Conservation (phyloP, 208 protist species). For the Vickermania spadyakhi region DNA sequence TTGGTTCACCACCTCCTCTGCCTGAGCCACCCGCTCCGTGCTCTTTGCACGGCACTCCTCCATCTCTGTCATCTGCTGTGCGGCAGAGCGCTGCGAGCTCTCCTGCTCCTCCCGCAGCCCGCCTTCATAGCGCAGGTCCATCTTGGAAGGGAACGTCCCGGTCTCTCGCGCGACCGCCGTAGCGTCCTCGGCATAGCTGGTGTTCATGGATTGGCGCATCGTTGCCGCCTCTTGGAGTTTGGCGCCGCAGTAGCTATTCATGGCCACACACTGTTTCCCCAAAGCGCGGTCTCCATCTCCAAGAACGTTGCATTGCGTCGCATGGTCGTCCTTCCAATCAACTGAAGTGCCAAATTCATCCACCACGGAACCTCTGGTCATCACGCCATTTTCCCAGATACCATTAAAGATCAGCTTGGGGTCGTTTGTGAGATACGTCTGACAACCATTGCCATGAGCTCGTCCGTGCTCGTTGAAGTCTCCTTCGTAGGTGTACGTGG, state of each 20-base stretch:
- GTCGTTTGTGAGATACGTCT: conserved; percentile 82
- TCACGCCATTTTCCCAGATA: conserved; percentile 73
- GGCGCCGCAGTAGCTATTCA: conserved; percentile 76
- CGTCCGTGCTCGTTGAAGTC: conserved; percentile 84
- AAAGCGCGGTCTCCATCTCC: conserved; percentile 19
- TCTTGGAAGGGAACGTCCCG: conserved; percentile 52
- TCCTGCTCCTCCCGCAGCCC: conserved; percentile 48
- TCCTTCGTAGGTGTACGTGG: conserved; percentile 87
- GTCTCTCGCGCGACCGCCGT: conserved; percentile 25
- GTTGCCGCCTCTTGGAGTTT: conserved; percentile 68
- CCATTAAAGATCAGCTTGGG: conserved; percentile 80
- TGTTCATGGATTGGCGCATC: conserved; percentile 56
- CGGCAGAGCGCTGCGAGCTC: conserved; percentile 21
- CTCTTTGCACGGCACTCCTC: conserved; percentile 20
- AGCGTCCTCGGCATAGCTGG: conserved; percentile 72
- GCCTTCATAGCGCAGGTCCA: conserved; percentile 85
- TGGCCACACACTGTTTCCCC: conserved; percentile 42
- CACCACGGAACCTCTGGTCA: conserved; percentile 68
- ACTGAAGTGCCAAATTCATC: conserved; percentile 85
- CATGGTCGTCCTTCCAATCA: conserved; percentile 84
- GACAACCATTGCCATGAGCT: conserved; percentile 75
- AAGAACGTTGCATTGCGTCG: conserved; percentile 61
- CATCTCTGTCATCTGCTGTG: conserved; percentile 48
- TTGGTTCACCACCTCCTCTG: conserved; percentile 8
- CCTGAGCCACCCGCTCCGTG: conserved; percentile 13